Evolutionary conservation across 352 stramenopile species (phyloP).

Genomic region (Globisporangium carolinianum): DNA sequence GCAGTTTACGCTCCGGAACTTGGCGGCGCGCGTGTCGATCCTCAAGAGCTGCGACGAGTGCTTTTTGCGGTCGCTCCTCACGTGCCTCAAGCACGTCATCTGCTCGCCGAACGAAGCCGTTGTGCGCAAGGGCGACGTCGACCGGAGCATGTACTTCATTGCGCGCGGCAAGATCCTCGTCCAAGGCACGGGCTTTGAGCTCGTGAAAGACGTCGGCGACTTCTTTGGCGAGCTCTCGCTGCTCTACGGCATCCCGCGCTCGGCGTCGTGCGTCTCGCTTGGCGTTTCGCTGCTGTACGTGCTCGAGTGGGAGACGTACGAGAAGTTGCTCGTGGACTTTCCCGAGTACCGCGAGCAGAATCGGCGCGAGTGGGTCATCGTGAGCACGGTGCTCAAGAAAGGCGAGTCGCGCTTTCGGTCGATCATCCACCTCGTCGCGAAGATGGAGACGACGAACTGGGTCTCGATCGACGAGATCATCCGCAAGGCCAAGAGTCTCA

Average conservation of each 20-base stretch:
- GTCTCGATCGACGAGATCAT: constrained; percentile 62
- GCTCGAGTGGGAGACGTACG: constrained; percentile 70
- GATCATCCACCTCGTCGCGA: constrained; percentile 56
- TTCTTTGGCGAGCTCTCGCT: constrained; percentile 50
- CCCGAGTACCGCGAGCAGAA: constrained; percentile 71
- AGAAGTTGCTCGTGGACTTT: constrained; percentile 57
- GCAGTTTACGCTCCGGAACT: constrained; percentile 55
- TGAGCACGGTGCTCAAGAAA: constrained; percentile 52
- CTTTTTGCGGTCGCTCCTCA: constrained; percentile 54
- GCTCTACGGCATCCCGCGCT: constrained; percentile 69
- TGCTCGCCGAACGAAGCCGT: constrained; percentile 51
- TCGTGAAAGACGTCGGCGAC: constrained; percentile 59
- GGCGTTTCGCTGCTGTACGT: constrained; percentile 72
- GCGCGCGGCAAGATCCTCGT: constrained; percentile 53
- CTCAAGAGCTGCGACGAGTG: constrained; percentile 62
- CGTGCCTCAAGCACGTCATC: constrained; percentile 58
- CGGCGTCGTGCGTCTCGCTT: constrained; percentile 58
- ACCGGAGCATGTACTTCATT: constrained; percentile 77
- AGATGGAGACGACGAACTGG: constrained; percentile 61
- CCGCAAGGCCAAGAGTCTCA: constrained; percentile 59
- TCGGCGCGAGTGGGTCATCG: constrained; percentile 65
- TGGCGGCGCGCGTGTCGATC: constrained; percentile 53
- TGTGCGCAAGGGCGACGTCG: constrained; percentile 60
- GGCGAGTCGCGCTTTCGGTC: constrained; percentile 63
- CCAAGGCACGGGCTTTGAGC: constrained; percentile 49